Percentiles rank a stretch among this genome's conserved stretches.
Conservation (phyloP, 1,284 basidiomycete genomes). For the Trametes polyzona region DNA sequence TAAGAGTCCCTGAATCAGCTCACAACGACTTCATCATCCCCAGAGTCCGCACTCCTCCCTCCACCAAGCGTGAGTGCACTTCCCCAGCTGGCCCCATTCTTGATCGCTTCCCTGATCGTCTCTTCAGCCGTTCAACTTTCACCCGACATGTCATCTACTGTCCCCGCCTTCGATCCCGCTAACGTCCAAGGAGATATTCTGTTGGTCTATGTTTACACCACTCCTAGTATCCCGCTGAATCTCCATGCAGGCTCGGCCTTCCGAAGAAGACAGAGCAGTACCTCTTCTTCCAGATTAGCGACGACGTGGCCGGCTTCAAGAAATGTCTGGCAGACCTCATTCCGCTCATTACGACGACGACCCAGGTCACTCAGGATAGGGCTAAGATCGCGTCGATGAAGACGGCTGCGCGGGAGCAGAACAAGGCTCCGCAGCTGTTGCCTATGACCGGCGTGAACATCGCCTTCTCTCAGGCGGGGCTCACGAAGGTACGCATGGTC, state of each 20-base stretch:
- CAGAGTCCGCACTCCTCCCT: too few relatives aligned
- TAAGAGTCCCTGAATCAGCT: too few relatives aligned
- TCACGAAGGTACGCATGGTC: constrained; percentile 24
- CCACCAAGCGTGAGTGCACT: too few relatives aligned
- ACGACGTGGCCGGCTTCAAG: constrained; percentile 9
- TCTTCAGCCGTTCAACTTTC: too few relatives aligned
- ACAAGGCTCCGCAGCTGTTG: constrained; percentile 14
- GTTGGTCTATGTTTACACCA: too few relatives aligned
- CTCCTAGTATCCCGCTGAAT: too few relatives aligned
- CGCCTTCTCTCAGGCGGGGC: constrained; percentile 37
- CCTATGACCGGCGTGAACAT: constrained; percentile 35
- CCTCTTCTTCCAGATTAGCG: neutral
- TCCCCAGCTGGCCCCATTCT: too few relatives aligned
- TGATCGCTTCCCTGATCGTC: too few relatives aligned
- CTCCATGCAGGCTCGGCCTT: neutral
- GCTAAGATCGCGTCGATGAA: constrained; percentile 21
- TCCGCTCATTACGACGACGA: constrained; percentile 38
- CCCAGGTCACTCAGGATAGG: constrained; percentile 18
- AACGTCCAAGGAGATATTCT: too few relatives aligned
- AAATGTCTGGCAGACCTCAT: constrained; percentile 33
- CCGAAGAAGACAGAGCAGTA: neutral
- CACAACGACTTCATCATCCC: too few relatives aligned
- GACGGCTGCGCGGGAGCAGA: constrained; percentile 17
- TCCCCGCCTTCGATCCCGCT: too few relatives aligned
- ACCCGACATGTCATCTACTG: too few relatives aligned